phyloP scores from a whole-genome alignment of 768 basidiomycete genomes.

The Boletus barrowsii region DNA sequence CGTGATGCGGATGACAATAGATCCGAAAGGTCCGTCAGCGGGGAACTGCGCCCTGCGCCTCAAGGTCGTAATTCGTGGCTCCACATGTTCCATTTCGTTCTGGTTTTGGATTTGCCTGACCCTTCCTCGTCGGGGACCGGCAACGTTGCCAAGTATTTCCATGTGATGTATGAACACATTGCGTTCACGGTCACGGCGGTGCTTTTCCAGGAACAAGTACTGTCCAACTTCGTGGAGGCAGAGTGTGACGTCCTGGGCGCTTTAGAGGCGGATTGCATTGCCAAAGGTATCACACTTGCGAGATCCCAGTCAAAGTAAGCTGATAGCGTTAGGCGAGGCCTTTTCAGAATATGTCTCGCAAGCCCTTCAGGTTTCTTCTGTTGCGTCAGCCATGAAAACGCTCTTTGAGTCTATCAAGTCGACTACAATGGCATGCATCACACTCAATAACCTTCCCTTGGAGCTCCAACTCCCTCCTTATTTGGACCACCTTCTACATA shows the following conservation, averaged over 20 bases:
- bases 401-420: slow-evolving; percentile 79
- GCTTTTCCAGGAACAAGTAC: slow-evolving; percentile 86
- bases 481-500: slow-evolving; percentile 68
- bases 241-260: slow-evolving; percentile 72
- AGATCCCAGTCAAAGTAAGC: not conserved
- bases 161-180: slow-evolving; percentile 85
- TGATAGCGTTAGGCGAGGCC: slow-evolving; percentile 47
- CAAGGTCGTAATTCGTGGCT: slow-evolving; percentile 48
- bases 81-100: slow-evolving; percentile 79
- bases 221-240: slow-evolving; percentile 79
- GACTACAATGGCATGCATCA: slow-evolving; percentile 72
- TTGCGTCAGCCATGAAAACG: slow-evolving; percentile 75
- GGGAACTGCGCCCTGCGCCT: slow-evolving; percentile 28
- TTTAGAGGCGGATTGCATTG: slow-evolving; percentile 67
- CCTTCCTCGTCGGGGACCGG: slow-evolving; percentile 81
- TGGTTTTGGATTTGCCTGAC: slow-evolving; percentile 88
- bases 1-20: slow-evolving; percentile 35
- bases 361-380: slow-evolving; percentile 62
- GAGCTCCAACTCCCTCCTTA: slow-evolving; percentile 86
- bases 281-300: slow-evolving; percentile 56
- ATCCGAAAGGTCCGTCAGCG: slow-evolving; percentile 34
- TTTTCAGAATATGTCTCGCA: slow-evolving; percentile 54
- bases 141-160: slow-evolving; percentile 75
- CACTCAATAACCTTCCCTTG: slow-evolving; percentile 73
- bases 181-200: slow-evolving; percentile 90